Evolutionary conservation across 1,284 basidiomycete genomes (phyloP), one percentile per base, ranked within the genome.

Genomic region (Melanopsichium pennsylvanicum): DNA sequence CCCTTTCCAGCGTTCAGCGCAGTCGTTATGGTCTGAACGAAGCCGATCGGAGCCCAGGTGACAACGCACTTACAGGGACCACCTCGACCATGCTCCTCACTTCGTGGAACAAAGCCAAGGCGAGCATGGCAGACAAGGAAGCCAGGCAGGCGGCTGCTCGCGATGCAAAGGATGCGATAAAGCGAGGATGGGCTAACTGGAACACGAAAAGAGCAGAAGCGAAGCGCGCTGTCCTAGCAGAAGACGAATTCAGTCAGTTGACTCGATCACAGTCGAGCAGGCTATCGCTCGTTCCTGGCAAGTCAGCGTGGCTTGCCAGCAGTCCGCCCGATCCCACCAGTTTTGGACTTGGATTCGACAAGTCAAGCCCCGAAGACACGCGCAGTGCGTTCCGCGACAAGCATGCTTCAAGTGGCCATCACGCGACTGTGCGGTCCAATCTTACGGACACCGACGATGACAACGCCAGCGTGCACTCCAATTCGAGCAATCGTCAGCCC

Each of bases 131-230:
- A 10, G 78, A 79, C 56, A 74, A 74, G 43, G 76, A 78, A 25
- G 40, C 63, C n/a, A 68, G 76, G 19, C 70, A 77, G 45, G 69
- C 70, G 2, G 69, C 74, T 10, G 74, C 76, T 1, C 67, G 66
- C 26, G 75, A 80, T 32, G 78, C 78, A 7, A 79, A 76, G 43
- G 76, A 80, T 21, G 78, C 78, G 8, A 55, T 80, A 43, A 76
- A 75, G 49, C 41, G 71, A 16, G 73, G 78, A 9, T 78, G 78
- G 78, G 57, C 73, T 9, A 78, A 43, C 47, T 80, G 76, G 76
- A 78, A 75, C 37, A 35, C 59, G 27, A 75, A 66, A 21, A 48
- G 68, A 5, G 45, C 49, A 22, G 68, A 70, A 31, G 42, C 64
- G 11, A 50, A 54, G 22, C 59, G 55, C 10, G 33, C 12, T 13